Conservation (phyloP, 75 land plant genomes). For the Cryptomeria japonica region DNA sequence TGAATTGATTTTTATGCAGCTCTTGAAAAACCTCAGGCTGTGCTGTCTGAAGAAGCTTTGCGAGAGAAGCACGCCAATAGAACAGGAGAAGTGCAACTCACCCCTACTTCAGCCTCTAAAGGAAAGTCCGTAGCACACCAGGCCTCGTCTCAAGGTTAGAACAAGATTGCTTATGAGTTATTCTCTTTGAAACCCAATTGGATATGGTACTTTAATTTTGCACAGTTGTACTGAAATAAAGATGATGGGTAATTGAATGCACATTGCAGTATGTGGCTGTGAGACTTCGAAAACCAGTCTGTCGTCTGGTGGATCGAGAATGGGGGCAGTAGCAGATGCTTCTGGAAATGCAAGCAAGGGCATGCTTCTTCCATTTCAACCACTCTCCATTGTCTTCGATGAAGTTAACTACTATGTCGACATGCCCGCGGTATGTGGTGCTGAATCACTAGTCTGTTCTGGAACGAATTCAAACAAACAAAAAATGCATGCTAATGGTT, state of each 20-base stretch:
- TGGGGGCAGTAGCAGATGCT: constrained; percentile 17
- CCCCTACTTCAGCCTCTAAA: not conserved
- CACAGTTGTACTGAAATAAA: constrained; percentile 24
- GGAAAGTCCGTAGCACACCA: not conserved
- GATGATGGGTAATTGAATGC: constrained; percentile 15
- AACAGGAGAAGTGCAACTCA: constrained; percentile 26
- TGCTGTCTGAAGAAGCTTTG: constrained; percentile 62
- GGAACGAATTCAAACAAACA: not conserved
- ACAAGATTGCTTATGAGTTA: too few relatives aligned
- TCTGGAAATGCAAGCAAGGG: constrained; percentile 47
- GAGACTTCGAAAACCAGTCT: not conserved
- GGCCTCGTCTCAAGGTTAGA: not conserved
- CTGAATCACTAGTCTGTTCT: constrained; percentile 6
- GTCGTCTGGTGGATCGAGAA: constrained; percentile 12
- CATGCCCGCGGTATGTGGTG: constrained; percentile 75
- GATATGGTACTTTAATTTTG: constrained; percentile 42
- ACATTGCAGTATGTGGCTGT: not conserved
- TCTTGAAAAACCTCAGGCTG: constrained; percentile 62
- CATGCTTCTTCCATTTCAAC: constrained; percentile 84
- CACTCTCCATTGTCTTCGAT: constrained; percentile 72
- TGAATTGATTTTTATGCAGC: constrained; percentile 42
- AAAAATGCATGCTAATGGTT: not conserved
- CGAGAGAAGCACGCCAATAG: constrained; percentile 43
- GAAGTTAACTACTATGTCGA: constrained; percentile 81
- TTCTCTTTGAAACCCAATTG: constrained; percentile 4